phyloP scores from a whole-genome alignment of 1,284 basidiomycete genomes.

The Apiotrichum mycotoxinovorans region DNA sequence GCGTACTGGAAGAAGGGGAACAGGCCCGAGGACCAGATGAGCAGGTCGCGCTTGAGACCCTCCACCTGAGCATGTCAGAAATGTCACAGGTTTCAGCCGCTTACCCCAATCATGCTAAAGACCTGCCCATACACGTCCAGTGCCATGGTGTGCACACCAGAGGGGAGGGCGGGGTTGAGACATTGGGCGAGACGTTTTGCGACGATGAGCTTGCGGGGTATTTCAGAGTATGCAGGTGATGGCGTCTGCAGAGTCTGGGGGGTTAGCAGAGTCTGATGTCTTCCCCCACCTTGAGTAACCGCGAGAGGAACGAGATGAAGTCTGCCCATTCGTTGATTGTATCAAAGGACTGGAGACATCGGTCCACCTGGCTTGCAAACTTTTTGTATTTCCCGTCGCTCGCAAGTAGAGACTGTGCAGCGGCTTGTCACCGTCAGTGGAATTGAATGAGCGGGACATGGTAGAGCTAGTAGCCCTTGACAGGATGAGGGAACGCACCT shows the following conservation, averaged over 20 bases:
- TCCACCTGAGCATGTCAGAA: conserved; percentile 63
- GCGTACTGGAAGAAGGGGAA: conserved; percentile 99
- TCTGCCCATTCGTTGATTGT: conserved; percentile 99
- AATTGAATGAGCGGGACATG: too few relatives aligned
- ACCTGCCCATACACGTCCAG: conserved; percentile 94
- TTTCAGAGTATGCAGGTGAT: conserved; percentile 86
- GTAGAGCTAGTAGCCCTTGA: not conserved
- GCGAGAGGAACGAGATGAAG: conserved; percentile 95
- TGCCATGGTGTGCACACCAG: conserved; percentile 93
- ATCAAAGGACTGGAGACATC: conserved; percentile 88
- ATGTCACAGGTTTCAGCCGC: conserved; percentile 38
- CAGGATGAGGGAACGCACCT: conserved; percentile 23
- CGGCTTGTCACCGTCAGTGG: conserved; percentile 20
- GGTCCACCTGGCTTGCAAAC: conserved; percentile 85
- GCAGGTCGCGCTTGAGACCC: conserved; percentile 79
- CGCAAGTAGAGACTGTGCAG: conserved; percentile 37
- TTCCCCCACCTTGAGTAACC: conserved; percentile 76
- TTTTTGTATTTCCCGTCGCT: conserved; percentile 93
- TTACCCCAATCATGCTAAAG: conserved; percentile 78
- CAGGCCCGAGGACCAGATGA: conserved; percentile 91
- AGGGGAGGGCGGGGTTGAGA: conserved; percentile 91
- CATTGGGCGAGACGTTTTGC: conserved; percentile 95
- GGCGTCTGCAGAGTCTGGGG: conserved; percentile 73
- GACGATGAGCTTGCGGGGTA: conserved; percentile 90
- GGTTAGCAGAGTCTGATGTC: not conserved